A percentile compares a stretch with the other conserved stretches of the same genome.
phyloP scores from a whole-genome alignment of 345 rosid genomes.

The Gossypium ekmanianum region DNA sequence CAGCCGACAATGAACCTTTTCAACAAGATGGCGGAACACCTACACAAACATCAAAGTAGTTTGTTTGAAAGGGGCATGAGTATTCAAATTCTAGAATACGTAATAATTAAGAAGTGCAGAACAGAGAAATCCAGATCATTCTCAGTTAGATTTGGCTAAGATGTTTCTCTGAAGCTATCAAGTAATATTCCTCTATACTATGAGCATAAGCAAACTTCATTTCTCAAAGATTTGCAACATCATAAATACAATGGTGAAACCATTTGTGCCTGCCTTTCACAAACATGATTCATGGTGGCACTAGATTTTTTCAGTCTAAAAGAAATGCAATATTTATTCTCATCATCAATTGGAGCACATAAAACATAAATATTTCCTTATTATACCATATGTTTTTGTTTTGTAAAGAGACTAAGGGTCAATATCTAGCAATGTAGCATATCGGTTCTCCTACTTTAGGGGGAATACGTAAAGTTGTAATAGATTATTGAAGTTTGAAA shows the following conservation, averaged over 20 bases:
- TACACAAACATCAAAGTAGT: constrained; percentile 18
- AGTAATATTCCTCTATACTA: neutral
- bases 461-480: neutral
- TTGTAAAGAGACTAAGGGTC: neutral
- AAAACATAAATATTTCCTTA: neutral
- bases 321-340: neutral
- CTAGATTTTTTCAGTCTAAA: neutral
- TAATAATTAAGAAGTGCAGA: neutral
- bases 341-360: neutral
- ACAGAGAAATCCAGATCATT: neutral
- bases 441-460: constrained; percentile 1
- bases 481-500: constrained; percentile 10
- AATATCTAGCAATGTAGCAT: neutral
- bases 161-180: neutral
- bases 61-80: neutral
- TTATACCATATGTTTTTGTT: neutral
- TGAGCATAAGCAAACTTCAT: neutral
- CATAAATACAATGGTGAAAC: neutral
- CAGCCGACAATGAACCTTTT: constrained; percentile 77
- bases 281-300: neutral
- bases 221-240: neutral
- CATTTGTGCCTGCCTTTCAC: neutral
- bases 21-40: constrained; percentile 94
- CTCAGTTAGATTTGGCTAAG: neutral
- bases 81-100: neutral